A percentile compares a stretch with the other conserved stretches of the same genome.
Evolutionary conservation across 2,329 filamentous ascomycete genomes (phyloP).

Genomic region (Leptographium wingfieldii): DNA sequence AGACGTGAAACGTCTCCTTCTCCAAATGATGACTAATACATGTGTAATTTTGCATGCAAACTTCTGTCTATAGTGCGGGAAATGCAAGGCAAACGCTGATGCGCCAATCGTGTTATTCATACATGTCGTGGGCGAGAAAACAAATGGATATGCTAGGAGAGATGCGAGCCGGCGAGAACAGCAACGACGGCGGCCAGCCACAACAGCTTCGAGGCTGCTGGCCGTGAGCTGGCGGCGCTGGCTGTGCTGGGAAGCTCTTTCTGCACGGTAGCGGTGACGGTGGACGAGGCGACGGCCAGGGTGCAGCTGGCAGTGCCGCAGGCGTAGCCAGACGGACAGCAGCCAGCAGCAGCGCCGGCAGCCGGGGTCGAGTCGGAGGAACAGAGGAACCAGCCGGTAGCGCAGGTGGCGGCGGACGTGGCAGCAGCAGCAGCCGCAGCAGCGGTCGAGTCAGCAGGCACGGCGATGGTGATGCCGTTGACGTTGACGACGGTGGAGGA

Average conservation of each 20-base stretch:
- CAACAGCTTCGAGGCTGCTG: background rate
- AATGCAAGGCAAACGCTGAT: background rate
- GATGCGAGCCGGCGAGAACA: background rate
- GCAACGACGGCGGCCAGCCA: background rate
- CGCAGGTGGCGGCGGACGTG: constrained; percentile 43
- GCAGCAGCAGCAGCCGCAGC: constrained; percentile 24
- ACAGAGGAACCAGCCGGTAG: constrained; percentile 69
- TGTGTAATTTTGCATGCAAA: background rate
- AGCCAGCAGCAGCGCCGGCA: constrained; percentile 57
- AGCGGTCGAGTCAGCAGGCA: constrained; percentile 31
- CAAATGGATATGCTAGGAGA: background rate
- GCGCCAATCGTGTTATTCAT: background rate
- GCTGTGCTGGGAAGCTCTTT: constrained; percentile 32
- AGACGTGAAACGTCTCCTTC: too few relatives aligned
- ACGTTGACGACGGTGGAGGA: constrained; percentile 49
- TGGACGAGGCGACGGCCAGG: constrained; percentile 28
- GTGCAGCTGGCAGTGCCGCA: constrained; percentile 66
- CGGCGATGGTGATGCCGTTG: constrained; percentile 57
- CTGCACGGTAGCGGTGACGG: constrained; percentile 42
- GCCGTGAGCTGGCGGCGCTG: background rate
- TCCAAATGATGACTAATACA: background rate
- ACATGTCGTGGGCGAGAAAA: background rate
- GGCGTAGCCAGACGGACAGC: constrained; percentile 66
- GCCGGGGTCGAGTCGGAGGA: constrained; percentile 41
- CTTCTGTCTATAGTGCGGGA: background rate